Base-by-base conservation (phyloP, 2,329 filamentous ascomycete species). In the Verticillium albo-atrum region DNA sequence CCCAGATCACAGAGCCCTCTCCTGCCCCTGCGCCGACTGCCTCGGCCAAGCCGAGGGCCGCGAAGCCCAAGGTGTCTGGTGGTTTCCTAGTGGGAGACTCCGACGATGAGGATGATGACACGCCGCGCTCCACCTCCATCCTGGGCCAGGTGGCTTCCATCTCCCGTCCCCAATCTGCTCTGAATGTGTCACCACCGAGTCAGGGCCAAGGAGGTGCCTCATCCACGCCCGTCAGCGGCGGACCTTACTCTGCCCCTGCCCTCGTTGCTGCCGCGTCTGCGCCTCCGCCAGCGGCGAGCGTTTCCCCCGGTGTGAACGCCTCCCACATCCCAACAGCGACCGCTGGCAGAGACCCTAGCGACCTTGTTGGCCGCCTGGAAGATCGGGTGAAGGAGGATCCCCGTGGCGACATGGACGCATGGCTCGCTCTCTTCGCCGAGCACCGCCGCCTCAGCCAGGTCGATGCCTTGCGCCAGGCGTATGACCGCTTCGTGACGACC, bases 361-460 rank as follows among this genome's bases (percentile, higher is more conserved):
- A 96, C 75, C 85, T 84, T 64, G 82, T 94, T 67, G 87, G 89
- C 60, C 85, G 93, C 61, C 82, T 98, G 69, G 94, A 99, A 78
- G 91, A 95, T 72, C 88, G 94, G 70, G 89, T 98, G 72, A 89
- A 89, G 71, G 91, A 97, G 70, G 95, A 99, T 71, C 91, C 94
- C 17, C 90, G 92, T 68, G 95, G 94, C 69, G 93, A 97, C 68
- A 86, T 95, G 74, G 90, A 95, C 72, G 92, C 94, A 32, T 99
- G 95, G 95, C 78, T 96, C 68, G 84, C 85, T 65, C 82, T 99
- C 71, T 94, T 99, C 71, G 84, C 85, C 65, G 92, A 97, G 71
- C 86, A 97, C 73, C 89, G 89, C 67, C 88, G 85, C 68, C 90
- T 89, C 68, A 90, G 90, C 75, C 91, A 92, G 73, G 77, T 93